phyloP scores from a whole-genome alignment of 441 rosid genomes.

The Arabidopsis hybrid region DNA sequence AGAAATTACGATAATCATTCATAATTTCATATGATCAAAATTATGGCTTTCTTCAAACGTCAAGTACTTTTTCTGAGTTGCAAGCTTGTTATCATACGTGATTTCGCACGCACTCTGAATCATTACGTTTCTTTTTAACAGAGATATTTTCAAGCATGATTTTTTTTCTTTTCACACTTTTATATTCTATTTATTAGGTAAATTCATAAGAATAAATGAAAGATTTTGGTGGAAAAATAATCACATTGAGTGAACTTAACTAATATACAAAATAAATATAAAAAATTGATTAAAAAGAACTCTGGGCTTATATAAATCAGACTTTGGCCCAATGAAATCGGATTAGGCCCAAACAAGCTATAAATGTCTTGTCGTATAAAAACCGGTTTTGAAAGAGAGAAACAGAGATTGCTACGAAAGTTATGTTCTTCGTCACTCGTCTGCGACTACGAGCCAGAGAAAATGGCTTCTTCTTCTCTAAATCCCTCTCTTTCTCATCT shows the following conservation, averaged over 20 bases:
- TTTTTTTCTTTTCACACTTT: neutral
- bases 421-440: slow-evolving; percentile 36
- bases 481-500: slow-evolving; percentile 21
- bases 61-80: neutral
- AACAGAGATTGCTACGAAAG: neutral
- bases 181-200: too few relatives aligned
- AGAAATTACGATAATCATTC: neutral
- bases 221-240: too few relatives aligned
- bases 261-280: neutral
- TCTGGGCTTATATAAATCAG: neutral
- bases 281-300: neutral
- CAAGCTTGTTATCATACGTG: slow-evolving; percentile 9
- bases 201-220: too few relatives aligned
- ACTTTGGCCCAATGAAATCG: neutral
- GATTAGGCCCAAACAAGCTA: neutral
- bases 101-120: slow-evolving; percentile 24
- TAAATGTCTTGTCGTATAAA: neutral
- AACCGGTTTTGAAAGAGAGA: neutral
- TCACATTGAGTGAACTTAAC: neutral
- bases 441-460: slow-evolving; percentile 7
- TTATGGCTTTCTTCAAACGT: neutral
- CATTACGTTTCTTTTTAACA: neutral
- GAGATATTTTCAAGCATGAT: neutral
- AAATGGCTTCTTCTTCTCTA: slow-evolving; percentile 28
- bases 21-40: neutral